Conservation (phyloP, 495 filamentous ascomycete species). For the Tuber magnatum region DNA sequence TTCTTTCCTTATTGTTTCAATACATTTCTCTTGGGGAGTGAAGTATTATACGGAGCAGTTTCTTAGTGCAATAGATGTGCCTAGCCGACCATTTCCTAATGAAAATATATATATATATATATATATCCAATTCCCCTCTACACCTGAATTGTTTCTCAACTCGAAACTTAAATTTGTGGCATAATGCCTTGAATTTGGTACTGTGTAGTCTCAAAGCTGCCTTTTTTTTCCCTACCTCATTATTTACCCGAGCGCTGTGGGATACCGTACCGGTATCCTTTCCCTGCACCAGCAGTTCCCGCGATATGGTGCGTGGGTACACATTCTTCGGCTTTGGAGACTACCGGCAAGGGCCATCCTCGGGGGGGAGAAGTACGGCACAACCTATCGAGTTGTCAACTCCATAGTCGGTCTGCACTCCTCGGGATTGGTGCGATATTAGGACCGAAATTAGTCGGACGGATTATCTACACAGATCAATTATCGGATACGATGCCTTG, state of each 20-base stretch:
- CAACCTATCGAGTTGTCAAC: background rate
- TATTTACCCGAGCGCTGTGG: background rate
- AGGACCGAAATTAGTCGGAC: background rate
- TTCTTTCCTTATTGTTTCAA: background rate
- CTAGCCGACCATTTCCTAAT: background rate
- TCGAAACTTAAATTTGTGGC: background rate
- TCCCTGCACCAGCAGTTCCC: background rate
- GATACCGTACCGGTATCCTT: background rate
- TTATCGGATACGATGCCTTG: background rate
- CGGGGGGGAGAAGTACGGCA: background rate
- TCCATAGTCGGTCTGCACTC: background rate
- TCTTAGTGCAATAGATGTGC: background rate
- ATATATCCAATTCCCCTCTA: background rate
- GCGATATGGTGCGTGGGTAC: background rate
- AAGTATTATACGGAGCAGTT: background rate
- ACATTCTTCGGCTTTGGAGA: background rate
- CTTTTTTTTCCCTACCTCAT: background rate
- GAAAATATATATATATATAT: background rate
- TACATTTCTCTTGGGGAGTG: background rate
- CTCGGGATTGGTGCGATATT: background rate
- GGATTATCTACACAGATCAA: background rate
- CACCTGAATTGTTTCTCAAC: background rate
- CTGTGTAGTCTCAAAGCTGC: background rate
- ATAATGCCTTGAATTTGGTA: background rate
- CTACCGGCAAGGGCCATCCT: background rate